phyloP scores from a whole-genome alignment of 2,329 filamentous ascomycete genomes.

The Raffaelea albimanens region DNA sequence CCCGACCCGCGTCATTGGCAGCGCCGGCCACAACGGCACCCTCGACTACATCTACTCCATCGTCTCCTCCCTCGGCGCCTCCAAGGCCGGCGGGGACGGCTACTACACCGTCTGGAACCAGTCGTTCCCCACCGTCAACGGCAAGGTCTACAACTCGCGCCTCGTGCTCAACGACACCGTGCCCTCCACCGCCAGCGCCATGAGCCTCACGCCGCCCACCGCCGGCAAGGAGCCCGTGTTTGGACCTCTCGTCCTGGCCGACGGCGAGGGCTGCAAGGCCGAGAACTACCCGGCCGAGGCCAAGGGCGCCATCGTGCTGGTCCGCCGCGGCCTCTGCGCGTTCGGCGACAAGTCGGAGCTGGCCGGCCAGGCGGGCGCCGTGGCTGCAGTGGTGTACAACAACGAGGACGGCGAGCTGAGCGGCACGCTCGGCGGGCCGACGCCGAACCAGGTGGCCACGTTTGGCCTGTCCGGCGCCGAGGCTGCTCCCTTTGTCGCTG shows the following conservation, averaged over 20 bases:
- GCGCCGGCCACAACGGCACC: conserved; percentile 53
- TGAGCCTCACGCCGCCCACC: conserved; percentile 60
- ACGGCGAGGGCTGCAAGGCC: conserved; percentile 52
- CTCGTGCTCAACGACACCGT: conserved; percentile 46
- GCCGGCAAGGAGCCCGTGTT: conserved; percentile 47
- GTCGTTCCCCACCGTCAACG: conserved; percentile 52
- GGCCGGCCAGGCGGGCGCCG: conserved; percentile 60
- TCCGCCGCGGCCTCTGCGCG: conserved; percentile 59
- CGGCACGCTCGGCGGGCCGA: conserved; percentile 59
- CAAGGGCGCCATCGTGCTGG: conserved; percentile 57
- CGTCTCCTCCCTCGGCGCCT: conserved; percentile 40
- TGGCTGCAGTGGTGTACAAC: conserved; percentile 67
- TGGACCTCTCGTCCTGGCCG: conserved; percentile 50
- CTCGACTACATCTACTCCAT: conserved; percentile 52
- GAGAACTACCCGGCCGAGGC: conserved; percentile 53
- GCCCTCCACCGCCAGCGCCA: conserved; percentile 40
- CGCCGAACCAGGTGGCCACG: conserved; percentile 53
- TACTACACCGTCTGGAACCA: conserved; percentile 58
- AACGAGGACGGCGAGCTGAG: conserved; percentile 51
- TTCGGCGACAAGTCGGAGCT: conserved; percentile 63
- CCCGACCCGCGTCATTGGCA: conserved; percentile 63
- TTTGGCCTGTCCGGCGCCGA: conserved; percentile 55
- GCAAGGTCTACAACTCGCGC: conserved; percentile 48
- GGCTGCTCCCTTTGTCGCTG: conserved; percentile 44
- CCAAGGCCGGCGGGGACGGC: conserved; percentile 7